Conservation (phyloP, 73 alveolate genomes). For the Stentor roeselii region DNA sequence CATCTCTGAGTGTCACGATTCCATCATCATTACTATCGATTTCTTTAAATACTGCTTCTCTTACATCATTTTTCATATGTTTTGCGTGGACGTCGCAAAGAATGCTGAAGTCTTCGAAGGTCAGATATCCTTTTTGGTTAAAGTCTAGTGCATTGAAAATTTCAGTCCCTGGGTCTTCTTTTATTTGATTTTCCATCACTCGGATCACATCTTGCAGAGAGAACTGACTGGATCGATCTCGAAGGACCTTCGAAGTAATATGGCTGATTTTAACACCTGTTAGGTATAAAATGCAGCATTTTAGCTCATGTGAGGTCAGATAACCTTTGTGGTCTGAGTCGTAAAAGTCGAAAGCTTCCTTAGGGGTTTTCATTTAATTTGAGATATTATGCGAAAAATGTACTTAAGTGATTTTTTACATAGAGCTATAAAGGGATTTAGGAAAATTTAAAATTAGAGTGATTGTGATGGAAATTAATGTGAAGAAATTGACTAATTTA, state of each 20-base stretch:
- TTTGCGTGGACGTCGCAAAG: not conserved
- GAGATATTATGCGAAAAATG: not conserved
- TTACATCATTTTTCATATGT: not conserved
- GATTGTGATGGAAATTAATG: no score
- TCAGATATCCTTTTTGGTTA: not conserved
- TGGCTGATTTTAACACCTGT: not conserved
- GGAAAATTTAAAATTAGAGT: no score
- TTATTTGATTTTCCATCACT: not conserved
- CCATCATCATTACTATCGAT: constrained; percentile 18
- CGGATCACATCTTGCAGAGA: not conserved
- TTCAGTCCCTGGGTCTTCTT: not conserved
- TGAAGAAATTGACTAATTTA: no score
- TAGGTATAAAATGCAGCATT: not conserved
- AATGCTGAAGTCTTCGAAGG: not conserved
- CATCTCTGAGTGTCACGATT: not conserved
- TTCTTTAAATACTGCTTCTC: not conserved
- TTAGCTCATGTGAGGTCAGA: constrained; percentile 6
- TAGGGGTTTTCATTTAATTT: not conserved
- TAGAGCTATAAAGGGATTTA: no score
- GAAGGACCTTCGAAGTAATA: not conserved
- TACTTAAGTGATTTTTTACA: no score
- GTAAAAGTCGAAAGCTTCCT: not conserved
- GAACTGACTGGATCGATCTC: not conserved
- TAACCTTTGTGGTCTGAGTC: not conserved
- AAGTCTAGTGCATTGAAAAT: not conserved